phyloP scores from a whole-genome alignment of 352 stramenopile genomes.

The Pythium pyrilobum region DNA sequence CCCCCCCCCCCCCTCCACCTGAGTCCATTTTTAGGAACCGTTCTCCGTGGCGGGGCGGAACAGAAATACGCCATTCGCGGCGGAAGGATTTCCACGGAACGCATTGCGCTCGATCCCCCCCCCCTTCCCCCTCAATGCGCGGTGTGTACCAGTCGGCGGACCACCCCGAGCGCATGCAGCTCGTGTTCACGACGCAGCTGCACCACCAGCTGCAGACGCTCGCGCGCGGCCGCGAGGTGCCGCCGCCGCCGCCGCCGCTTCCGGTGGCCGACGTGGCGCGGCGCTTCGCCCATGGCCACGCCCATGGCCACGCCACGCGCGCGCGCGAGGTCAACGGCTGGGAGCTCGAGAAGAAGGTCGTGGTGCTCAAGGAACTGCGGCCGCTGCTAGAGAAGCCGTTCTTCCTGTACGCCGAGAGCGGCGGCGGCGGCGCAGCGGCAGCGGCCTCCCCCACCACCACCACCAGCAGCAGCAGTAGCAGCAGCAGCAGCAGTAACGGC shows the following conservation, averaged over 20 bases:
- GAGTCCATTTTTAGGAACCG: no score
- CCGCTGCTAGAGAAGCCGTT: constrained; percentile 56
- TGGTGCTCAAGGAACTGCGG: constrained; percentile 50
- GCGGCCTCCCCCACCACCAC: constrained; percentile 9
- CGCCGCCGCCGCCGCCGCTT: not conserved
- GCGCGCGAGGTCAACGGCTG: constrained; percentile 60
- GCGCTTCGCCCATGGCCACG: no score
- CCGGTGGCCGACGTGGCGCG: not conserved
- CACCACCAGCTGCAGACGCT: constrained; percentile 68
- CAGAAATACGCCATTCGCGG: no score
- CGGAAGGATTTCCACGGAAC: not conserved
- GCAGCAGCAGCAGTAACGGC: not conserved
- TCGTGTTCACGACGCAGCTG: constrained; percentile 72
- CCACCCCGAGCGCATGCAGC: constrained; percentile 38
- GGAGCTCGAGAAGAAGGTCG: constrained; percentile 80
- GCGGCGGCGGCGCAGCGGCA: constrained; percentile 4
- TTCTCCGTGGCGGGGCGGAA: no score
- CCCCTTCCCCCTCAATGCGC: not conserved
- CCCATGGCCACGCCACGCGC: constrained; percentile 22
- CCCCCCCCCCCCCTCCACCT: no score
- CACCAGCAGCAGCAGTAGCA: constrained; percentile 15
- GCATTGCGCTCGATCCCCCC: no score
- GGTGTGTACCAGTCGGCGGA: constrained; percentile 32
- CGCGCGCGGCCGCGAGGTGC: constrained; percentile 53
- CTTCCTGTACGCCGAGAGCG: constrained; percentile 79